These are phyloP conservation scores for Porphyrellus sp. DNA, from an alignment of 1,284 basidiomycete species.

Conservation along the genomic window DNA sequence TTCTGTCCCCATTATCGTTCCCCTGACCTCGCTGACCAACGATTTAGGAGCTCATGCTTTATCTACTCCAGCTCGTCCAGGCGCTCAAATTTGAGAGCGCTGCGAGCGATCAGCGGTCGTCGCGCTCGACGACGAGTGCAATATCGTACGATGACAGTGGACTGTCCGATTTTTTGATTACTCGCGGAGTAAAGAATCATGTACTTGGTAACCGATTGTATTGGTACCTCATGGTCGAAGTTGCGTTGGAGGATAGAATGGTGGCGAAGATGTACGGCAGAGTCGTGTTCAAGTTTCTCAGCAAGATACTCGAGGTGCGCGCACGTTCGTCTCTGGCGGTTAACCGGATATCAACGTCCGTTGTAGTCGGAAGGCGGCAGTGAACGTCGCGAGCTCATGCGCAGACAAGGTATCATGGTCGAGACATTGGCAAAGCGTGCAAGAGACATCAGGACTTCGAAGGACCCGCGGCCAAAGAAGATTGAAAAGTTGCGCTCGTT, in stretches of 20 bases:
- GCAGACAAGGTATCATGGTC: conserved; percentile 83
- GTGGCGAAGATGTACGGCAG: conserved; percentile 91
- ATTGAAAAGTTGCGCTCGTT: conserved; percentile 89
- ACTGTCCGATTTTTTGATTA: conserved; percentile 87
- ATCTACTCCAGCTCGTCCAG: conserved; percentile 95
- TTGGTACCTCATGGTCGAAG: conserved; percentile 98
- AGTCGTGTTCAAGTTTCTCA: conserved; percentile 87
- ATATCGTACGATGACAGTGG: conserved; percentile 83
- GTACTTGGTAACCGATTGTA: conserved; percentile 90
- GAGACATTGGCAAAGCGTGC: conserved; percentile 81
- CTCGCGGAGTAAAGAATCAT: conserved; percentile 77
- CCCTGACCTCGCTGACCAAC: conserved; percentile 3
- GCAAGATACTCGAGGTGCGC: conserved; percentile 77
- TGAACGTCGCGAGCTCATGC: conserved; percentile 77
- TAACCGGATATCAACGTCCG: conserved; percentile 10
- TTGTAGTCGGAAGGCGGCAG: conserved; percentile 66
- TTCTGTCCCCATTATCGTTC: background rate
- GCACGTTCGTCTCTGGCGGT: background rate
- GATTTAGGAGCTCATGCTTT: conserved; percentile 82
- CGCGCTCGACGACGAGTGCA: conserved; percentile 63
- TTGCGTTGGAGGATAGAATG: conserved; percentile 68
- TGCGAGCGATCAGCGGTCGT: conserved; percentile 66
- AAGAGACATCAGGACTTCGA: conserved; percentile 83
- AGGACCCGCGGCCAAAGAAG: conserved; percentile 94
- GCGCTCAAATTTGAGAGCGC: conserved; percentile 92